Percentiles rank a stretch among this genome's conserved stretches.
These are phyloP conservation scores for Cladorrhinum sp. DNA, from an alignment of 2,329 filamentous ascomycete genomes.

Conservation along the genomic window DNA sequence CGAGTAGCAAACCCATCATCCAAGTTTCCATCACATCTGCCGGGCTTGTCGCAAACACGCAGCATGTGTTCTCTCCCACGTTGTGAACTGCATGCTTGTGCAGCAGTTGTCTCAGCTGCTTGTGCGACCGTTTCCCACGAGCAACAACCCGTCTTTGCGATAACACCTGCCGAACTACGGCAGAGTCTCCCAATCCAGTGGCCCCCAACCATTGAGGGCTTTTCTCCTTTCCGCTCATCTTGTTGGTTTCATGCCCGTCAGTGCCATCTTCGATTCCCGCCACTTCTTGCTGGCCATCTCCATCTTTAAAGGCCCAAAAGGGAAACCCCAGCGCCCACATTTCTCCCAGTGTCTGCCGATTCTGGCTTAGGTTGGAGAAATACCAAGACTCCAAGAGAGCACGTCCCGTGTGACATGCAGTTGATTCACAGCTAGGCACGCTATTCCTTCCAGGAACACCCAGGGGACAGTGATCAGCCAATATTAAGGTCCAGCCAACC, in stretches of 20 bases:
- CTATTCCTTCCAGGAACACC: slow-evolving; percentile 32
- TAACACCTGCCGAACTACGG: slow-evolving; percentile 14
- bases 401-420: slow-evolving; percentile 31
- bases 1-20: slow-evolving; percentile 7
- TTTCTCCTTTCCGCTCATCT: neutral
- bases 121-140: neutral
- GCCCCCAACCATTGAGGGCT: neutral
- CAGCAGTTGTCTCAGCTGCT: neutral
- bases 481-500: slow-evolving; percentile 52
- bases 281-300: neutral
- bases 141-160: neutral
- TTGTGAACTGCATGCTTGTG: slow-evolving; percentile 1
- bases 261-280: neutral
- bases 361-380: slow-evolving; percentile 9
- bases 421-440: slow-evolving; percentile 35
- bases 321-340: slow-evolving; percentile 22
- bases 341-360: slow-evolving; percentile 18
- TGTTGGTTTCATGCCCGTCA: neutral
- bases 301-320: slow-evolving; percentile 12
- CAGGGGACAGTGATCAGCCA: slow-evolving; percentile 40
- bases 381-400: slow-evolving; percentile 4
- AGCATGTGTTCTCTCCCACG: slow-evolving; percentile 4
- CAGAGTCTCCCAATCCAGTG: neutral
- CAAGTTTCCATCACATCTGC: neutral
- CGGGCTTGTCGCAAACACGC: neutral